Evolutionary conservation across 768 basidiomycete species (phyloP).

Genomic region (Clitopilus hobsonii): DNA sequence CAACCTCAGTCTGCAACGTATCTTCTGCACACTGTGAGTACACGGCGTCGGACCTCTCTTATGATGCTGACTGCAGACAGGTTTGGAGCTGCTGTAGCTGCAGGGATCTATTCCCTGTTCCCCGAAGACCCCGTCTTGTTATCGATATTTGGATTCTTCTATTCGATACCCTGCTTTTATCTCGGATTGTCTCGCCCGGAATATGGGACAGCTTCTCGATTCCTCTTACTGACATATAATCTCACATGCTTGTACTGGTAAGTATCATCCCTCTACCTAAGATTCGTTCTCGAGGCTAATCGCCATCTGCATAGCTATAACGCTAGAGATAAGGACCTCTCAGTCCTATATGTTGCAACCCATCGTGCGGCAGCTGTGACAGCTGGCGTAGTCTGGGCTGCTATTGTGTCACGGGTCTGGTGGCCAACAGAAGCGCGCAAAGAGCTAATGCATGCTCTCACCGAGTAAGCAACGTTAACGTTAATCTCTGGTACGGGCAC

Average conservation of each 20-base stretch:
- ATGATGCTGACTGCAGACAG: no score
- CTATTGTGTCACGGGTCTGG: conserved; percentile 84
- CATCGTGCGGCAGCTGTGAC: conserved; percentile 80
- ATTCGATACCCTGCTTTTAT: conserved; percentile 93
- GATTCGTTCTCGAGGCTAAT: not conserved
- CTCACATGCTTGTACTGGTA: conserved; percentile 73
- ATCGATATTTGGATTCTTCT: conserved; percentile 81
- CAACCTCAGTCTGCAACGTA: conserved; percentile 75
- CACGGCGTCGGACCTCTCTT: no score
- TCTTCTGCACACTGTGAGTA: conserved; percentile 81
- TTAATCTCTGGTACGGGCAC: not conserved
- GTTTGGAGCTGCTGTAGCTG: conserved; percentile 75
- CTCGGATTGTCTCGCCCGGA: conserved; percentile 76
- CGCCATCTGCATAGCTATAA: conserved; percentile 61
- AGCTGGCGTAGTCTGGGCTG: conserved; percentile 85
- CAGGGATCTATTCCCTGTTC: conserved; percentile 66
- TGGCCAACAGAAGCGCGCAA: conserved; percentile 94
- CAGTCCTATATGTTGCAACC: conserved; percentile 65
- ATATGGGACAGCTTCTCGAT: conserved; percentile 71
- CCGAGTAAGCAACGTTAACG: conserved; percentile 54
- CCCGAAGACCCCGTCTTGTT: conserved; percentile 72
- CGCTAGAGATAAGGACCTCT: conserved; percentile 53
- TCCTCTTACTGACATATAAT: conserved; percentile 86
- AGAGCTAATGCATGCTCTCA: conserved; percentile 78
- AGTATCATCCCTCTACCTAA: conserved; percentile 14